Evolutionary conservation across 225 moss, liverwort and hornwort species (phyloP).

Genomic region (Straminergon stramineum): DNA sequence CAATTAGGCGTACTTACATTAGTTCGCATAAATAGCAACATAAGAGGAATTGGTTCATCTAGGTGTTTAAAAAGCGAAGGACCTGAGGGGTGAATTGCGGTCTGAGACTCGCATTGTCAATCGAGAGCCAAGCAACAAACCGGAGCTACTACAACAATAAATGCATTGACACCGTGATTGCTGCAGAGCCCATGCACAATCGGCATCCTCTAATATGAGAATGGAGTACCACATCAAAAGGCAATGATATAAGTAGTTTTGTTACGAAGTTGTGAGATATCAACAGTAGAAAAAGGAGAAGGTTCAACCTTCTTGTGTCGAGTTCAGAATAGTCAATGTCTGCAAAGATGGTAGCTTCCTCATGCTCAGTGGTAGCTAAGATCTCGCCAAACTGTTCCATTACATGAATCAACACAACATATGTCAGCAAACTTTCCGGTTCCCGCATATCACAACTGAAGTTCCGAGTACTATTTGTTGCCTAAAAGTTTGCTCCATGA

Average conservation of each 20-base stretch:
- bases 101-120: neutral
- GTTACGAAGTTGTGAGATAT: neutral
- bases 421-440: neutral
- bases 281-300: neutral
- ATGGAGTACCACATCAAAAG: neutral
- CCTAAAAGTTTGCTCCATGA: neutral
- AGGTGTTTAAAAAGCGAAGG: neutral
- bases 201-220: neutral
- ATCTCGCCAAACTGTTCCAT: conserved; percentile 77
- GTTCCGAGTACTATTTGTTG: neutral
- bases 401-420: neutral
- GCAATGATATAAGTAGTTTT: neutral
- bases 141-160: neutral
- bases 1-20: neutral
- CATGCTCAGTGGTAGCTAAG: conserved; percentile 78
- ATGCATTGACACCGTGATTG: neutral
- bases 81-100: neutral
- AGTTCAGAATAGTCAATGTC: conserved; percentile 74
- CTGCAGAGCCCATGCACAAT: neutral
- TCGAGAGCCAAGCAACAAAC: neutral
- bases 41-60: neutral
- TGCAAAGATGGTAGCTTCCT: conserved; percentile 65
- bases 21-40: neutral
- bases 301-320: conserved; percentile 55
- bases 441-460: neutral